A percentile compares a stretch with the other conserved stretches of the same genome.
phyloP scores from a whole-genome alignment of 208 protist genomes.

The Leishmania major region DNA sequence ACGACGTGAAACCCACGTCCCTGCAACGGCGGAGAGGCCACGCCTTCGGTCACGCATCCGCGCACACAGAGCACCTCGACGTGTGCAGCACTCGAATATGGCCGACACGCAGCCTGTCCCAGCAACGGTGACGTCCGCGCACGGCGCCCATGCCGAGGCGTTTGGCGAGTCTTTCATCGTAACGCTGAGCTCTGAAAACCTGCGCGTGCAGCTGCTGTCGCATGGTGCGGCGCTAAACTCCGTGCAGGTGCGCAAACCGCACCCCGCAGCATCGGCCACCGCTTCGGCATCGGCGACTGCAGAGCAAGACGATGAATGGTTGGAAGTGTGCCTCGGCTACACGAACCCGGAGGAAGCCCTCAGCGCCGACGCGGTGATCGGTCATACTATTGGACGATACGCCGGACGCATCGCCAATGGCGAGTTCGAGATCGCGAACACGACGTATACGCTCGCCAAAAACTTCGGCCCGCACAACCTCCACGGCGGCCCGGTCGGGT shows the following conservation, averaged over 20 bases:
- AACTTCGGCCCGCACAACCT: constrained; percentile 70
- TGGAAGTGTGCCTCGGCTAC: constrained; percentile 65
- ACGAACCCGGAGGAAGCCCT: constrained; percentile 42
- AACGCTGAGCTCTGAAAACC: constrained; percentile 41
- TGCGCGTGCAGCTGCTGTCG: constrained; percentile 72
- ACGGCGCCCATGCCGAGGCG: constrained; percentile 40
- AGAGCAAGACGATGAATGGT: constrained; percentile 32
- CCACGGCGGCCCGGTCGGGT: constrained; percentile 70
- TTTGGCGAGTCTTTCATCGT: constrained; percentile 68
- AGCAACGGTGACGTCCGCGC: constrained; percentile 11
- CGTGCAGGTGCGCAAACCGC: constrained; percentile 56
- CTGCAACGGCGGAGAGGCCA: background rate
- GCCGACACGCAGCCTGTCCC: constrained; percentile 5
- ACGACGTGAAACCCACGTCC: background rate
- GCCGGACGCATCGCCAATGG: constrained; percentile 71
- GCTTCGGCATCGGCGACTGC: background rate
- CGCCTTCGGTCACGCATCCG: background rate
- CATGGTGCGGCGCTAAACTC: constrained; percentile 66
- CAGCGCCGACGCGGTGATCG: constrained; percentile 16
- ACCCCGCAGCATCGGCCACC: background rate
- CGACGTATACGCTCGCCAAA: constrained; percentile 57
- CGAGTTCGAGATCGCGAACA: constrained; percentile 49
- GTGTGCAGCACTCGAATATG: constrained; percentile 2
- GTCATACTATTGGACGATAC: constrained; percentile 54
- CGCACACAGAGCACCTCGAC: background rate